Percentiles rank a stretch among this genome's conserved stretches.
Conservation (phyloP, 768 basidiomycete species). For the Suillus luteus region DNA sequence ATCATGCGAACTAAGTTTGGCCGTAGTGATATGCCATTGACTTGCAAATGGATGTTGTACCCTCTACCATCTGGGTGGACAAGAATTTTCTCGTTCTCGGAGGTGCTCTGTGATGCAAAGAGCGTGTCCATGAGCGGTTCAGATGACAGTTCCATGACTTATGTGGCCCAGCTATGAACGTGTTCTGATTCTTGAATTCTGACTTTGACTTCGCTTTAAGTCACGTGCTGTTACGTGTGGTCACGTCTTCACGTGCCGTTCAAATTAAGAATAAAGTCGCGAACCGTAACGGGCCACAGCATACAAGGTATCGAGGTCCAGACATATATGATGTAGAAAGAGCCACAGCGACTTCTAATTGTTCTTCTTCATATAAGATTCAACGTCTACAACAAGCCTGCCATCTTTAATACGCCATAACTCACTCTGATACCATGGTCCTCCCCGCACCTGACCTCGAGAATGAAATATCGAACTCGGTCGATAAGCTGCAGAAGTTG, state of each 20-base stretch:
- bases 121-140: conserved; percentile 8
- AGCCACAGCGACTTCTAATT: conserved; percentile 5
- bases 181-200: neutral
- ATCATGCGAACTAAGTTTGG: conserved; percentile 54
- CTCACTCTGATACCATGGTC: neutral
- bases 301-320: conserved; percentile 9
- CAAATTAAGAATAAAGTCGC: conserved; percentile 9
- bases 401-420: neutral
- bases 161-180: neutral
- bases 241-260: neutral
- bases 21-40: conserved; percentile 49
- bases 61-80: conserved; percentile 41
- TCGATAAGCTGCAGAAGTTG: conserved; percentile 13
- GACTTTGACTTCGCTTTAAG: neutral
- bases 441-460: neutral
- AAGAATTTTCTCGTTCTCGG: conserved; percentile 36
- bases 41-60: conserved; percentile 58
- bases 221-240: neutral
- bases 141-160: conserved; percentile 3
- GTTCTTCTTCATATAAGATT: neutral
- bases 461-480: neutral
- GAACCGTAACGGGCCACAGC: neutral
- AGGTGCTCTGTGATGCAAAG: conserved; percentile 7
- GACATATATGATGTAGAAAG: conserved; percentile 2
- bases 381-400: neutral